Evolutionary conservation across 306 rosid species (phyloP).

Genomic region (Rosa persica): DNA sequence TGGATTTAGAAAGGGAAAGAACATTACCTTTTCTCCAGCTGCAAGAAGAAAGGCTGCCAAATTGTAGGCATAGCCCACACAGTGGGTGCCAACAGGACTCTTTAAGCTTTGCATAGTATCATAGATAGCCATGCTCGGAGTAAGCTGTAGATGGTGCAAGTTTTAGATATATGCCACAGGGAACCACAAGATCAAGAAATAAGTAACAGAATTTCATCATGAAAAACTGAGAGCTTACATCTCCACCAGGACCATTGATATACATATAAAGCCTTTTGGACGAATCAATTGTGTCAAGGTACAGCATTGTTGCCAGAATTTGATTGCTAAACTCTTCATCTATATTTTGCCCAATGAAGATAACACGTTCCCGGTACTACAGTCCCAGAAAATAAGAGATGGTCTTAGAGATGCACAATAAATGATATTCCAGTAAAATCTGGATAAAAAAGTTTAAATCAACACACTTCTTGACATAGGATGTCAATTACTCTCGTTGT

Average conservation of each 20-base stretch:
- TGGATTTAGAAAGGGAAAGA: background rate
- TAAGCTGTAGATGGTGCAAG: slow-evolving; percentile 65
- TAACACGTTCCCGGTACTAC: slow-evolving; percentile 91
- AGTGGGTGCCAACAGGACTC: slow-evolving; percentile 78
- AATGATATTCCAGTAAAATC: background rate
- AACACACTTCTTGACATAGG: background rate
- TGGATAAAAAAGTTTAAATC: slow-evolving; percentile 18
- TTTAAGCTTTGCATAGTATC: slow-evolving; percentile 94
- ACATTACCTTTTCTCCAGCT: slow-evolving; percentile 86
- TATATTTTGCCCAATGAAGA: slow-evolving; percentile 76
- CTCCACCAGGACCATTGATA: slow-evolving; percentile 96
- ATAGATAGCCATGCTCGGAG: slow-evolving; percentile 83
- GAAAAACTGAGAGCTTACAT: slow-evolving; percentile 57
- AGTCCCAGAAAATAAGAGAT: slow-evolving; percentile 29
- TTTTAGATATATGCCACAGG: slow-evolving; percentile 18
- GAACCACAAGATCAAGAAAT: slow-evolving; percentile 21
- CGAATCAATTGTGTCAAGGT: slow-evolving; percentile 77
- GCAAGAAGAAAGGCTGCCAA: slow-evolving; percentile 84
- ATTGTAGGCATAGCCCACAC: slow-evolving; percentile 79
- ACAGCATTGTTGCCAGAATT: slow-evolving; percentile 85
- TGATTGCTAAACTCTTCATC: slow-evolving; percentile 94
- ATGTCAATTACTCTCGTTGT: background rate
- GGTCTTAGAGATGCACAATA: slow-evolving; percentile 24
- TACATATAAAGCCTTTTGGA: slow-evolving; percentile 68
- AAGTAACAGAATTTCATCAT: slow-evolving; percentile 20